Evolutionary conservation across 768 basidiomycete species (phyloP), one percentile per base, ranked within the genome.

Genomic region (Boletellus emodensis): DNA sequence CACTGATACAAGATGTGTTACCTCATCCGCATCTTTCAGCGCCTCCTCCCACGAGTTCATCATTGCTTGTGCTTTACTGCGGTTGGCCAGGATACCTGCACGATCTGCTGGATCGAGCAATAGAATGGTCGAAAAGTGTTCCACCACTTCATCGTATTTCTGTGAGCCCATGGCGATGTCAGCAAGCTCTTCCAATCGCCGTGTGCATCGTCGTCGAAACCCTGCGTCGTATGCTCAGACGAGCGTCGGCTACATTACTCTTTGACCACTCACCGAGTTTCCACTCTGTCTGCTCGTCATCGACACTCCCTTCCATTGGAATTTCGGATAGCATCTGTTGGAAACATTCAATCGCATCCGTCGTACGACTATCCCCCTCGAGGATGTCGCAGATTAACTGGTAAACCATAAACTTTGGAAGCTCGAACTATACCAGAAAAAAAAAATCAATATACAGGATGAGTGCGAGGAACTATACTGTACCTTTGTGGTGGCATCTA

Each of bases 1-100:
- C 3, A 6, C 3, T 6, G 36, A n/a, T 2, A 7, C 30, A 6
- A 13, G 0, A 38, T n/a, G 1, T 10, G 30, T n/a, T 44, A 54
- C 53, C 45, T 36, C 17, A 15, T 40, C 44, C 1, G 51, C 54
- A 24, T 48, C 45, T 6, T 4, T n/a, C 12, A 55, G 20, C 10
- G 41, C 45, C 2, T 30, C 51, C 13, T 30, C 15, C 50, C 50
- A 40, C 2, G 13, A 39, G 1, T 14, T 8, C 22, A 38, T 43
- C 4, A 1, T 12, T 9, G 22, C 17, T 43, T 34, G 49, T 13
- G 37, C 50, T 24, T 52, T 40, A 6, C 22, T 44, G 28, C 46
- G 52, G 20, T 42, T 45, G 3, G 46, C 24, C 3, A 35, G 9
- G 10, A 24, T 24, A 2, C 14, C 20, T 5, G n/a, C 20, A 3